Evolutionary conservation across 257 asterid genomes (phyloP), one percentile per base, ranked within the genome.

Genomic region (Ballota nigra): DNA sequence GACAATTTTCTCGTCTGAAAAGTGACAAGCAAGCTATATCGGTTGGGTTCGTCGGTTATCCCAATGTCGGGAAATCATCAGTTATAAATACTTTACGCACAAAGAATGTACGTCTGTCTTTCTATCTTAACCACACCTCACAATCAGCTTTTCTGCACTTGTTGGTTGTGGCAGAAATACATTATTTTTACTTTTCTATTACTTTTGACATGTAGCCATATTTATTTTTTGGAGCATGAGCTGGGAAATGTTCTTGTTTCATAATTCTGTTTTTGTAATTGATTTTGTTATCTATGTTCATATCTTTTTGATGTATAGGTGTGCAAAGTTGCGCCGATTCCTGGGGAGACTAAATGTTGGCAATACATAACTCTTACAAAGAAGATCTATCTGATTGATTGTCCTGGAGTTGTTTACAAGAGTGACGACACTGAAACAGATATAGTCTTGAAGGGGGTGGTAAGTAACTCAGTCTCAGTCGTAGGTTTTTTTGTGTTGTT

Each of bases 321-420:
- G 22, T 94, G 99, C 86, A 92, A 92, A 85, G 98, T 89, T 70
- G 99, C 99, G 43, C 98, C 99, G 33, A 92, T 95, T 41, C 99
- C 98, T 1, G 97, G 98, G 74, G 99, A 95, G 79, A 95, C 99
- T 26, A 95, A 92, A 88, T 98, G 92, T 69, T 95, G 99, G 99
- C 99, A 92, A 72, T 95, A 95, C 75, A 95, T 95, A 24, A 92
- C 96, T 45, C 93, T 95, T 28, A 89, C 99, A 51, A 92, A 95
- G 81, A 84, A 72, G 85, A 95, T 95, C 68, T 89, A 88, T 86
- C 82, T 95, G 78, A 92, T 92, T 66, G 98, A 95, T 80, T 95
- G 99, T 78, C 98, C 99, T 55, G 96, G 99, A 68, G 97, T 92
- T 68, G 99, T 95, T 52, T 95, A 95, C 78, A 94, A 89, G 73